Base-by-base conservation (phyloP, 108 stramenopile genomes). In the Seminavis robusta region DNA sequence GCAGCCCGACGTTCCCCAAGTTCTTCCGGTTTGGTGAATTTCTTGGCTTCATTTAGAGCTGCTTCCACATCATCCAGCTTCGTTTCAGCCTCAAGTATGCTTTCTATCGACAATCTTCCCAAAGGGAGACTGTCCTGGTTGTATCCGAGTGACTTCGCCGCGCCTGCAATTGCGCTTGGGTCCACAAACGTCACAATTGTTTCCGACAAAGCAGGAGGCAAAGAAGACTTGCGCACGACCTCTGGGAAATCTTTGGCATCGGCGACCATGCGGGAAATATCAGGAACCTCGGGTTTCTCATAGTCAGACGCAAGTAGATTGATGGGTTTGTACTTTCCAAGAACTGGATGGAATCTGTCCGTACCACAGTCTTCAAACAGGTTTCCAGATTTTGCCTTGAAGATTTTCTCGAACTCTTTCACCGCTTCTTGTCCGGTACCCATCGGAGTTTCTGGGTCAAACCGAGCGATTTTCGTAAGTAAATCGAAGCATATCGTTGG, bases 301-400 rank as follows among this genome's bases (percentile, higher is more conserved):
- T 45, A 45, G 16, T 45, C 16, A 7, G 7, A 15, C 44, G 17
- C 15, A 7, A 45, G 16, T 8, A 45, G 9, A 7, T 45, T 45
- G 15, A 45, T 17, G 8, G 44, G 15, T 16, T 45, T 45, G 16
- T 45, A 45, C 16, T 45, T 45, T 8, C 44, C 44, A 45, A 45
- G 8, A 8, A 15, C 16, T 20, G 44, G 44, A 8, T 45, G 8
- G 44, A 10, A 10, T 20, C 16, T 45, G 9, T 13, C 36, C 36
- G 36, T 13, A 10, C 10, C 11, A 13, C 13, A 37, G 36, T 37
- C 36, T 10, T 37, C 36, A 13, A 37, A 37, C 11, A 13, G 9
- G 36, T 37, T 37, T 10, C 36, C 36, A 13, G 11, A 11, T 13
- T 37, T 37, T 10, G 36, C 36, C 36, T 37, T 37, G 36, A 37